Percentiles rank a stretch among this genome's conserved stretches.
Conservation (phyloP, 1,284 basidiomycete species). For the Apiotrichum gracile region DNA sequence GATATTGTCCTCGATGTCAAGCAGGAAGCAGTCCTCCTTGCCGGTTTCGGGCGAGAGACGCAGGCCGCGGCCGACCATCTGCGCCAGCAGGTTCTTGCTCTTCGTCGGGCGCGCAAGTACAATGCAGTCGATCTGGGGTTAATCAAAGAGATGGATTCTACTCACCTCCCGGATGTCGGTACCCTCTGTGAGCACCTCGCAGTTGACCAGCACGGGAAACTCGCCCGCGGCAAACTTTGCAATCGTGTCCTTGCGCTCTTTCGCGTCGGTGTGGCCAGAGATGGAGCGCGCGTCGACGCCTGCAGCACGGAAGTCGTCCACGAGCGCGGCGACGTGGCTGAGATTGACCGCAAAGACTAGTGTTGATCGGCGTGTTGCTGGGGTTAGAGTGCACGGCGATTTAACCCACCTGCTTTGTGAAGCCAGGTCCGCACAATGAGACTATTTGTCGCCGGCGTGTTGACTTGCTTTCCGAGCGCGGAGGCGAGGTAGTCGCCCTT, state of each 20-base stretch:
- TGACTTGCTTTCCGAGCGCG: conserved; percentile 70
- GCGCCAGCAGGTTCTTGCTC: conserved; percentile 81
- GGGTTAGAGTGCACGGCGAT: not conserved
- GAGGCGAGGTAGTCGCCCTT: conserved; percentile 71
- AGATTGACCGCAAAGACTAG: conserved; percentile 87
- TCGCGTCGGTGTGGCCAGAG: conserved; percentile 62
- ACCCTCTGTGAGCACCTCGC: conserved; percentile 87
- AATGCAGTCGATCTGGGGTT: conserved; percentile 69
- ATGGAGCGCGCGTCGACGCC: conserved; percentile 84
- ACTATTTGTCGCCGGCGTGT: conserved; percentile 67
- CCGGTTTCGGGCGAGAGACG: conserved; percentile 72
- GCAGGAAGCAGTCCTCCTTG: conserved; percentile 79
- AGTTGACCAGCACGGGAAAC: conserved; percentile 88
- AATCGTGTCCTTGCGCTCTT: conserved; percentile 63
- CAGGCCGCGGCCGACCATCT: conserved; percentile 87
- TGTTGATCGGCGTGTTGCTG: conserved; percentile 69
- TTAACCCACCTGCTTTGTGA: conserved; percentile 61
- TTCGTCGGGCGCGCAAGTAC: conserved; percentile 79
- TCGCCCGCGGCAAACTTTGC: conserved; percentile 62
- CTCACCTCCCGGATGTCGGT: conserved; percentile 71
- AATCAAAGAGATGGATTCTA: not conserved
- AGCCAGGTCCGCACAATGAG: conserved; percentile 75
- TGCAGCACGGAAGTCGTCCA: conserved; percentile 63
- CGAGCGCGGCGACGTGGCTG: conserved; percentile 72
- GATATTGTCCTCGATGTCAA: conserved; percentile 84